Evolutionary conservation across 2,329 filamentous ascomycete genomes (phyloP), one percentile per base, ranked within the genome.

Genomic region (Colletotrichum sublineola): DNA sequence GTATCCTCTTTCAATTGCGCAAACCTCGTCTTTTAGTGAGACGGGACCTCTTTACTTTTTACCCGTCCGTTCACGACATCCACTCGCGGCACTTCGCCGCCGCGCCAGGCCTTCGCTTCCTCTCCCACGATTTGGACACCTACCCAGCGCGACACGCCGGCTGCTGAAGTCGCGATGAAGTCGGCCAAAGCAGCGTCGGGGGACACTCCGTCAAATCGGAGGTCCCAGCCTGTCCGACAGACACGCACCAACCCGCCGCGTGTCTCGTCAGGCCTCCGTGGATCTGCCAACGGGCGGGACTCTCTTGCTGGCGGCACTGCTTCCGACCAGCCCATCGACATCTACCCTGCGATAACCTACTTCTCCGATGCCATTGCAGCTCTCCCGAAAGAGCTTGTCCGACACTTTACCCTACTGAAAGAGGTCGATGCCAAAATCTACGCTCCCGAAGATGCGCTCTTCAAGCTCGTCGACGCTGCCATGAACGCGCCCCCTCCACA

Each of bases 371-470:
- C 95, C 74, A 94, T 98, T 79, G 92, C 94, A 63, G 95, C 96
- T 50, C 89, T 99, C 36, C 96, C 96, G 5, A 95, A 95, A 81
- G 96, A 99, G 84, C 94, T 98, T 63, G 94, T 97, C 77, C 92
- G 95, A 79, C 96, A 99, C 82, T 97, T 97, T 77, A 98, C 96
- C 44, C 89, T 98, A 68, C 87, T 99, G 76, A 98, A 98, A 82
- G 96, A 99, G 84, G 96, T 98, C 60, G 96, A 99, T 84, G 96
- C 96, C 74, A 99, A 99, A 84, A 93, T 97, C 75, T 96, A 95
- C 82, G 91, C 91, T 36, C 93, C 96, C 8, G 94, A 97, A 81
- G 93, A 96, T 77, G 89, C 92, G 78, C 88, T 99, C 71, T 91
- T 93, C 79, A 89, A 92, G 79, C 87, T 97, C 74, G 89, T 97